Evolutionary conservation across 2,329 filamentous ascomycete species (phyloP), one percentile per base, ranked within the genome.

Genomic region (Leptographium radiaticola): DNA sequence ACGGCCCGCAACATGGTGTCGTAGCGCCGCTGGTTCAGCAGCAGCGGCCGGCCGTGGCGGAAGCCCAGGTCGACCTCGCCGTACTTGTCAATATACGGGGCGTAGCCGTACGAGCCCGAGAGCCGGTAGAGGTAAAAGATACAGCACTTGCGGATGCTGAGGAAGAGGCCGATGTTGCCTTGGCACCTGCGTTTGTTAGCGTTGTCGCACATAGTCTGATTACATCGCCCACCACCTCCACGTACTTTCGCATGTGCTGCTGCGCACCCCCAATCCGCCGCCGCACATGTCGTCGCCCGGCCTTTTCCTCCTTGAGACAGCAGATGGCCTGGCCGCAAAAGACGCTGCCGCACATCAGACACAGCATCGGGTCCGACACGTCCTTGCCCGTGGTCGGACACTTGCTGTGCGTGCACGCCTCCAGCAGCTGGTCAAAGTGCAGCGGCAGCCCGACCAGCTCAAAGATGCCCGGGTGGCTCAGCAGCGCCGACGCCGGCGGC

Each of bases 81-180:
- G 66, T 96, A 94, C 65, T 87, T 86, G 68, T 98, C 93, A 59
- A 97, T 84, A 67, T 97, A 98, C 0, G 93, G 93, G 5, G 93
- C 91, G 44, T 84, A 79, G 59, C 85, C 84, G 73, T 86, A 98
- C 31, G 86, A 89, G 42, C 93, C 93, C 48, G 87, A 86, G 36
- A 76, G 74, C 56, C 84, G 81, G 70, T 95, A 89, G 53, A 95
- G 74, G 67, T 95, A 95, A 56, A 95, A 81, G 43, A 95, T 83
- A 61, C 86, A 88, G 71, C 94, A 97, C 72, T 97, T 97, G 60
- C 93, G 86, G 61, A 98, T 91, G 67, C 95, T 95, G 67, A 98
- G 85, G 71, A 94, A 97, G 38, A 96, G 74, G n/a, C 93, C 93
- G 49, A 95, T 83, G 61, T 89, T 89, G 58, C 83, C 81, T 64